Conservation (phyloP, 768 basidiomycete genomes). For the Phlegmacium glaucopus region DNA sequence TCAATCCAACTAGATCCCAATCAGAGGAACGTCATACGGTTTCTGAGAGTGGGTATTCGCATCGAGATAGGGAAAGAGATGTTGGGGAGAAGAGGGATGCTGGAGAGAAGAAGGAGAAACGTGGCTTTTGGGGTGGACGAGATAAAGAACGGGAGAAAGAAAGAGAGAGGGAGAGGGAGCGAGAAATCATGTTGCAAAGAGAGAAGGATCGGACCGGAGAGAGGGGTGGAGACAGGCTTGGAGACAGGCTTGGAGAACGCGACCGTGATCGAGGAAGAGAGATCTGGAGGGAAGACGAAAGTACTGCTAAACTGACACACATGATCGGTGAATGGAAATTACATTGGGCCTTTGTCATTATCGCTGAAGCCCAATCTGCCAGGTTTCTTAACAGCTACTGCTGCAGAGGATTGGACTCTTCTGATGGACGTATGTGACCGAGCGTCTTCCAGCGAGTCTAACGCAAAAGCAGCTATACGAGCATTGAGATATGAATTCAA, state of each 20-base stretch:
- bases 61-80: conserved; percentile 14
- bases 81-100: conserved; percentile 28
- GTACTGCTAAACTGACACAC: conserved; percentile 53
- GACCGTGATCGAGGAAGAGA: conserved; percentile 19
- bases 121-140: conserved; percentile 49
- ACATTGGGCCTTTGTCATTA: background rate
- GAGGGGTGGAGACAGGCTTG: background rate
- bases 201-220: conserved; percentile 19
- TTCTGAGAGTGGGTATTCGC: conserved; percentile 30
- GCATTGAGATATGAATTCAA: conserved; percentile 87
- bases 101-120: conserved; percentile 48
- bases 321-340: conserved; percentile 58
- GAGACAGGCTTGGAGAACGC: background rate
- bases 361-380: background rate
- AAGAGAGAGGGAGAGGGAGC: conserved; percentile 36
- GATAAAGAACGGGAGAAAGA: conserved; percentile 38
- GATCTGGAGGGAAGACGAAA: conserved; percentile 38
- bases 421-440: conserved; percentile 86
- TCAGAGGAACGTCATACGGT: conserved; percentile 31
- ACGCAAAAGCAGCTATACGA: conserved; percentile 81
- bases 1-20: conserved; percentile 23
- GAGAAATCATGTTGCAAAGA: conserved; percentile 32
- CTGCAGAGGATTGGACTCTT: conserved; percentile 78
- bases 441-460: conserved; percentile 64
- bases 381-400: conserved; percentile 76